Evolutionary conservation across 306 rosid genomes (phyloP), one percentile per base, ranked within the genome.

Genomic region (Ceratonia siliqua): DNA sequence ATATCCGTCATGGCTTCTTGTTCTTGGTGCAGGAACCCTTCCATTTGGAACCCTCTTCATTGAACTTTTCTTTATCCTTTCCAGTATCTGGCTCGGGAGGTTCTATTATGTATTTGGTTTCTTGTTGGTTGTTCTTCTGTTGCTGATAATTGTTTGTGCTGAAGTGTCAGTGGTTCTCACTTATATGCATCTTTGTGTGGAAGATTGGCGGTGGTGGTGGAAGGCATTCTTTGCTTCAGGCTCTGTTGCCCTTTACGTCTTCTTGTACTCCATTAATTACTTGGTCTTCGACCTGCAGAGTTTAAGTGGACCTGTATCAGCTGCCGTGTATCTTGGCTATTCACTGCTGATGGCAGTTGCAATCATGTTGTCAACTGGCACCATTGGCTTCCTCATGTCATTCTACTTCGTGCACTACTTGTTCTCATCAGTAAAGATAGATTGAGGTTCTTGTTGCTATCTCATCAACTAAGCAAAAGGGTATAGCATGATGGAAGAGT

Each of bases 151-250:
- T 21, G 91, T 87, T 53, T 87, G 91, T 33, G 91, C 91, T 24
- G 91, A 84, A 64, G 91, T 87, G 65, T 87, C 91, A 13, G 89
- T 87, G 49, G 91, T 87, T 58, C 91, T 87, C 59, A 84, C 91
- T 9, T 84, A 87, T 71, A 87, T 87, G 91, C 91, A 87, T 80
- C 84, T 87, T 56, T 87, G 91, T 69, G 91, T 87, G 68, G 91
- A 87, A 78, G 91, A 87, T 68, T 87, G 91, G 91, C 74, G 82
- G 46, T 87, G 91, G 91, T 87, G 91, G 91, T 87, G 91, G 91
- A 87, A 87, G 80, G 85, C 91, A 38, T 87, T 87, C 82, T 87
- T 79, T 52, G 91, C 91, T 48, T 87, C 91, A 1, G 91, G 91
- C 57, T 84, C 91, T 13, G 91, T 87, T 62, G 71, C 91, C 59